Percentiles rank a stretch among this genome's conserved stretches.
These are phyloP conservation scores for Ascochyta clinopodiicola DNA, from an alignment of 2,329 filamentous ascomycete genomes.

Conservation along the genomic window DNA sequence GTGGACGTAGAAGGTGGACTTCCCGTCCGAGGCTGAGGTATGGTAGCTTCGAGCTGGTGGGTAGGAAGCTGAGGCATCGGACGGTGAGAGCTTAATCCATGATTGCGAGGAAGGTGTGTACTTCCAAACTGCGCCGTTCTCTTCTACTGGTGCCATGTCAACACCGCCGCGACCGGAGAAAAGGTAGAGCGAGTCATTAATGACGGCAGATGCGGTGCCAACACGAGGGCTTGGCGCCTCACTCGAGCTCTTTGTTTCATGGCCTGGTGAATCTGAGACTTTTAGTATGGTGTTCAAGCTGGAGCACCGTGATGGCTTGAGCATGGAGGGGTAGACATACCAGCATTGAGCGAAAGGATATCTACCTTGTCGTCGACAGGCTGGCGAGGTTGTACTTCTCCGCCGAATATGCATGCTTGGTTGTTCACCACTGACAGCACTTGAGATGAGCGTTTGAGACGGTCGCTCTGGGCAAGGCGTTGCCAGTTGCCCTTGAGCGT, in stretches of 20 bases:
- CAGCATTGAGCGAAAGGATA: constrained; percentile 60
- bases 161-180: constrained; percentile 79
- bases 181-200: constrained; percentile 75
- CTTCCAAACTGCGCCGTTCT: constrained; percentile 76
- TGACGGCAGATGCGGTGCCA: constrained; percentile 73
- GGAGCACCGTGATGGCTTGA: constrained; percentile 28
- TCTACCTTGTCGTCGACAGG: constrained; percentile 78
- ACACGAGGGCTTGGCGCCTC: constrained; percentile 70
- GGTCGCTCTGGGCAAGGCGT: constrained; percentile 41
- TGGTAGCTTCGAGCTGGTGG: constrained; percentile 77
- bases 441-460: constrained; percentile 76
- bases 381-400: constrained; percentile 70
- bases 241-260: constrained; percentile 32
- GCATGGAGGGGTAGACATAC: constrained; percentile 19
- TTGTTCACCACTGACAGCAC: constrained; percentile 66
- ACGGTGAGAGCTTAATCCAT: constrained; percentile 71
- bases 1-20: constrained; percentile 76
- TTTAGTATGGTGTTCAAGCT: constrained; percentile 14
- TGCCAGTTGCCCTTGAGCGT: constrained; percentile 47
- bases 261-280: constrained; percentile 53
- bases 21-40: constrained; percentile 67
- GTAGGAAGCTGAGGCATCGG: constrained; percentile 53
- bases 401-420: constrained; percentile 76
- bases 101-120: constrained; percentile 69
- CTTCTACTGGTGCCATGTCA: constrained; percentile 74